phyloP scores from a whole-genome alignment of 768 basidiomycete genomes.

The Boletus reticulatus region DNA sequence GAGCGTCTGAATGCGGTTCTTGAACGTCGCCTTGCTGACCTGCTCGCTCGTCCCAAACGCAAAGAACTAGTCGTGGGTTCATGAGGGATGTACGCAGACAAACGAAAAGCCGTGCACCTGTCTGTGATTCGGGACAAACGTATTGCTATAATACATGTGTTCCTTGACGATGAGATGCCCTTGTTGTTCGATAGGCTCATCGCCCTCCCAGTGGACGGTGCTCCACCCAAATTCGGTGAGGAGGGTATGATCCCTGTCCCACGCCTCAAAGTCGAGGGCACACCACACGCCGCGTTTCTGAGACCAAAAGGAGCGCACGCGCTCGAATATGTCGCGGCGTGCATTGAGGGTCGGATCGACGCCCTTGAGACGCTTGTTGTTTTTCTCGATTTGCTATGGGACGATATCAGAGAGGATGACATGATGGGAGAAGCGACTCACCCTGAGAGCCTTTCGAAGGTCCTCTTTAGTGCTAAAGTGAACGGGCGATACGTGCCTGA shows the following conservation, averaged over 20 bases:
- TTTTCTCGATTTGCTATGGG: constrained; percentile 70
- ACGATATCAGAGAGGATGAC: neutral
- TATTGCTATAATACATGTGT: constrained; percentile 54
- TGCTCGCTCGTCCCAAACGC: constrained; percentile 61
- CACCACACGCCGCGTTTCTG: constrained; percentile 69
- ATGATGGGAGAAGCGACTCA: constrained; percentile 17
- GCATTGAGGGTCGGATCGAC: constrained; percentile 51
- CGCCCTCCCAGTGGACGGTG: constrained; percentile 53
- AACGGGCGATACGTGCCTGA: constrained; percentile 58
- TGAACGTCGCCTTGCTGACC: constrained; percentile 51
- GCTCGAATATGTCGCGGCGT: constrained; percentile 66
- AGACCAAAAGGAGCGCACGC: constrained; percentile 59
- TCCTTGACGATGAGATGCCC: constrained; percentile 69
- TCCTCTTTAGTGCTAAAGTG: constrained; percentile 52
- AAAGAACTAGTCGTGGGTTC: constrained; percentile 47
- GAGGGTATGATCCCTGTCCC: constrained; percentile 71
- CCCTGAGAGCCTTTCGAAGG: constrained; percentile 62
- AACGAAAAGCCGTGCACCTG: constrained; percentile 39
- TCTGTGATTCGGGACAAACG: constrained; percentile 61
- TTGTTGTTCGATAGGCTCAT: constrained; percentile 42
- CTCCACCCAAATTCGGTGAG: constrained; percentile 88
- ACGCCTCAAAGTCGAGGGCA: constrained; percentile 80
- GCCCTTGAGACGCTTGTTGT: constrained; percentile 74
- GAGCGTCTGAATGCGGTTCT: constrained; percentile 47
- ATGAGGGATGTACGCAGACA: neutral